Evolutionary conservation across 2,329 filamentous ascomycete species (phyloP), one percentile per base, ranked within the genome.

Genomic region (Dothideomycetes sp.): DNA sequence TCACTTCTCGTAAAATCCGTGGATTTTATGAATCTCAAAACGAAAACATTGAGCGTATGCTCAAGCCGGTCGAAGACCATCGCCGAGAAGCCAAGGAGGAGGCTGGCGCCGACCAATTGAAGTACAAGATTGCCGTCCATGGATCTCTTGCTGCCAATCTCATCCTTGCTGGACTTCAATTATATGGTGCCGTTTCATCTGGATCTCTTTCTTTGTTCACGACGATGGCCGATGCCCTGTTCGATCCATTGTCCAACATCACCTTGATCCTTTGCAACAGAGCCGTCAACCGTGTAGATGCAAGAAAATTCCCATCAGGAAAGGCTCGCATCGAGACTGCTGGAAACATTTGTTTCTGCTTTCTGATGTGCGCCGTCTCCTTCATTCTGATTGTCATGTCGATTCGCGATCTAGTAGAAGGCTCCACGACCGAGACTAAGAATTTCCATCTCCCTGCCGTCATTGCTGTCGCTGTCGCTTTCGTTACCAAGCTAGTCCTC

Each of bases 121-220:
- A 82, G 54, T 80, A 74, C 63, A 74, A 76, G 53, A 83, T 82
- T 46, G 78, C 78, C 5, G 75, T 82, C 33, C 69, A 74, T 41
- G 78, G 76, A 17, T 76, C 68, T 25, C 85, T 95, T 52, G 75
- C 66, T 1, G 89, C 88, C 45, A 96, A 96, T 54, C 61, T 95
- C 43, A 47, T 83, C 19, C 72, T 98, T 5, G 78, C 88, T 0
- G 71, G 71, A 4, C 70, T 98, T 13, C 91, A 98, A 63, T 68
- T 95, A 25, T 98, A 93, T 58, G 91, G 82, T 30, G 91, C 91
- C 46, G 74, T 85, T 32, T 77, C 83, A 0, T 94, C 88, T 0
- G 79, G 82, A 33, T 95, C 87, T n/a, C 74, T 96, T 24, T 94
- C 89, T 4, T 78, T 98, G 33, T 95, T 96, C 67, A 95, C 91